These are phyloP conservation scores for Trypanosoma platydactyli DNA, from an alignment of 208 protist species.

Conservation along the genomic window DNA sequence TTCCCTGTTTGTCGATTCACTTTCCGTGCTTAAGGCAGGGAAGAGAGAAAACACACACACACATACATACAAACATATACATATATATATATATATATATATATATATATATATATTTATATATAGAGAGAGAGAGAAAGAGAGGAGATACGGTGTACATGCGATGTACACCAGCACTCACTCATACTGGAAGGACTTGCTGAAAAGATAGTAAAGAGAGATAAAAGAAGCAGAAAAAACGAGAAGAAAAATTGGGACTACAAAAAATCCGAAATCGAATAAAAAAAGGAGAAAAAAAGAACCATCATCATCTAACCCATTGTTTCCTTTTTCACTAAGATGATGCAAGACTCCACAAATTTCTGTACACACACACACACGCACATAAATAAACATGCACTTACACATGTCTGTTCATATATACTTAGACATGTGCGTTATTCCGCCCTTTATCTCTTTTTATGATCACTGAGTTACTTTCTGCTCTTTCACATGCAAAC, in stretches of 20 bases:
- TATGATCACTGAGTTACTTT: too few species aligned
- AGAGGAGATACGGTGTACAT: not conserved
- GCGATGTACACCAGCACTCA: not conserved
- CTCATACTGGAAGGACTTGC: not conserved
- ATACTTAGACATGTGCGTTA: too few species aligned
- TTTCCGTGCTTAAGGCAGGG: too few species aligned
- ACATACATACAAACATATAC: too few species aligned
- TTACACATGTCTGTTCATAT: too few species aligned
- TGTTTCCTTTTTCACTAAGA: not conserved
- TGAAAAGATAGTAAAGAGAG: not conserved
- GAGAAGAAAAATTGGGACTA: slow-evolving; percentile 23
- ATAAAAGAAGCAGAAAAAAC: slow-evolving; percentile 25
- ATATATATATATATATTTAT: not conserved
- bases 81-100: slow-evolving; percentile 11
- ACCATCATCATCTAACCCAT: slow-evolving; percentile 8
- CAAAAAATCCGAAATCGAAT: slow-evolving; percentile 16
- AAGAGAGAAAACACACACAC: too few species aligned
- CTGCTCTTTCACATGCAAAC: not conserved
- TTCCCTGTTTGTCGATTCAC: slow-evolving; percentile 17
- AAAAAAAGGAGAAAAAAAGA: slow-evolving; percentile 23
- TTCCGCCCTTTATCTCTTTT: too few species aligned
- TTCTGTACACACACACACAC: too few species aligned
- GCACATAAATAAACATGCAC: too few species aligned
- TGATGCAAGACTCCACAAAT: too few species aligned
- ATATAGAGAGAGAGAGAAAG: slow-evolving; percentile 8